Evolutionary conservation across 768 basidiomycete genomes (phyloP), one percentile per base, ranked within the genome.

Genomic region (Kwoniella bestiolae): DNA sequence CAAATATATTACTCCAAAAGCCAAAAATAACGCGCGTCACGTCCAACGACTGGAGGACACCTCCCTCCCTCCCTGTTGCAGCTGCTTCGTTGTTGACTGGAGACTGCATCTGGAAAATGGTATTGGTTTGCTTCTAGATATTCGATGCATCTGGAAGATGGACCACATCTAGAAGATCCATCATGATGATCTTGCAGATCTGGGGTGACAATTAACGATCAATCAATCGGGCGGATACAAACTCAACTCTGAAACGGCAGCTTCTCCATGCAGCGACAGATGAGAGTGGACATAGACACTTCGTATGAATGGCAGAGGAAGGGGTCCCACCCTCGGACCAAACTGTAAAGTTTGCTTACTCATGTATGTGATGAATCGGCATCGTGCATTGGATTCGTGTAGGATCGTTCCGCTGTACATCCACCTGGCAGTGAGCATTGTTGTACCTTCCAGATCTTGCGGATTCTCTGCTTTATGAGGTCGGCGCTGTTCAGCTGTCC

Each of bases 1-100:
- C 57, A 59, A 59, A 60, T 60, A 50, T 50, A 16, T 16, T 16
- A 56, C 5, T 31, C 56, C n/a, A 14, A 56, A 28, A 47, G 16
- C n/a, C n/a, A 47, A 55, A 55, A 55, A 35, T 55, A 34, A 60
- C 23, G 50, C 58, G 58, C 58, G 58, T 60, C 58, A 41, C 41
- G 34, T 18, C 16, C 8, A n/a, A n/a, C n/a, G n/a, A n/a, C n/a
- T n/a, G n/a, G n/a, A n/a, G n/a, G n/a, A n/a, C n/a, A n/a, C n/a
- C n/a, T n/a, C n/a, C n/a, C n/a, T n/a, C n/a, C n/a, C n/a, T n/a
- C n/a, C n/a, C n/a, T n/a, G n/a, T n/a, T n/a, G n/a, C n/a, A n/a
- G n/a, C n/a, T n/a, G n/a, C n/a, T n/a, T n/a, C n/a, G n/a, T n/a
- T n/a, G n/a, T n/a, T n/a, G n/a, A n/a, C n/a, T n/a, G n/a, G n/a